Evolutionary conservation across 371 early-diverging fungal genomes (phyloP).

Genomic region (Phascolomyces articulosus): DNA sequence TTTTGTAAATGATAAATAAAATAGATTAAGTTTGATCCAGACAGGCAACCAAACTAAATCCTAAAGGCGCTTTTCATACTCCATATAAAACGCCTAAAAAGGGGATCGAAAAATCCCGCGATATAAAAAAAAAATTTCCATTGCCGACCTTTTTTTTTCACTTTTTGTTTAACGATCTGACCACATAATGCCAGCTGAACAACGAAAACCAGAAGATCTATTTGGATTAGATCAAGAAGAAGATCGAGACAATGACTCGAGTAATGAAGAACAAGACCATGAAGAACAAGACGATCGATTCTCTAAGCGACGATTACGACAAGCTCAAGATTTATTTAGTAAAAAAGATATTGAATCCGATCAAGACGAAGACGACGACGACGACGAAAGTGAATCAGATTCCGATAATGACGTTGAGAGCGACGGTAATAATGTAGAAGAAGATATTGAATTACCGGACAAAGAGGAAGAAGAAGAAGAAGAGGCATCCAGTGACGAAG

Average conservation of each 20-base stretch:
- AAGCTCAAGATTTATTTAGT: conserved; percentile 12
- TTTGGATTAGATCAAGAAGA: conserved; percentile 39
- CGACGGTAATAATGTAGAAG: conserved; percentile 32
- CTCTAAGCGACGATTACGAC: conserved; percentile 23
- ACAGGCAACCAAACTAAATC: too few relatives aligned
- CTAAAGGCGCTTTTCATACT: too few relatives aligned
- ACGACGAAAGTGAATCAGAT: conserved; percentile 27
- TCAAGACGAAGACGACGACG: conserved; percentile 21
- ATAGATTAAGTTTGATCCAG: too few relatives aligned
- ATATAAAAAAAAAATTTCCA: neutral
- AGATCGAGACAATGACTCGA: conserved; percentile 9
- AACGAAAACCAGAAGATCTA: conserved; percentile 30
- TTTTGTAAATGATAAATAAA: too few relatives aligned
- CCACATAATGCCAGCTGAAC: conserved; percentile 10
- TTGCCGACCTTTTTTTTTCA: neutral
- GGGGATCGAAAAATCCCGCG: too few relatives aligned
- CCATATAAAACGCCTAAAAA: too few relatives aligned
- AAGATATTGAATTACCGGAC: conserved; percentile 18
- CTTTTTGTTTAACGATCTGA: neutral
- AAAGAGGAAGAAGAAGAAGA: conserved; percentile 8
- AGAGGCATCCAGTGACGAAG: conserved; percentile 14
- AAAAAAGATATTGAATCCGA: conserved; percentile 22
- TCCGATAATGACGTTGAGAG: conserved; percentile 28
- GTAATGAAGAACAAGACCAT: conserved; percentile 28
- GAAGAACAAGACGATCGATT: conserved; percentile 30